Conservation (phyloP, 164 flowering plant species). For the Umbellularia californica region DNA sequence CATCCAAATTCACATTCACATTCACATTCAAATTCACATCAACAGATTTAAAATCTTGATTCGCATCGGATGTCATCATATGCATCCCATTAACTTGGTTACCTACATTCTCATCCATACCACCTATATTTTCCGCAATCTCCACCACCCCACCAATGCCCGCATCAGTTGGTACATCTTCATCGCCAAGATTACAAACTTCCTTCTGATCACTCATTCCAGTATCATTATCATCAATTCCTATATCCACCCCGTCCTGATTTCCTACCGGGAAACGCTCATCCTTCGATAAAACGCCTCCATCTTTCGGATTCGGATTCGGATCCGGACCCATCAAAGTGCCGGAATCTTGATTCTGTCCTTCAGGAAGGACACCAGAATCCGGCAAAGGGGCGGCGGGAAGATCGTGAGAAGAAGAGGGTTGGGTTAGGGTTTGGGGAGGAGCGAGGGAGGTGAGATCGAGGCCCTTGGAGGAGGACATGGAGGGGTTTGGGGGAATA, state of each 20-base stretch:
- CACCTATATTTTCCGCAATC: background rate
- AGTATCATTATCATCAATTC: no score
- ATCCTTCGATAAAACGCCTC: no score
- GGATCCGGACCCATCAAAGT: background rate
- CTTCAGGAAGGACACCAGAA: background rate
- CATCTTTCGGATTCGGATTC: background rate
- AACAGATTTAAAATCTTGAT: background rate
- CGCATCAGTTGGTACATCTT: background rate
- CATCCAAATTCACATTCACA: background rate
- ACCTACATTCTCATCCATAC: background rate
- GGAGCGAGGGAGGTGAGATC: background rate
- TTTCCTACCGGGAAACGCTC: background rate
- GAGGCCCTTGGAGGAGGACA: background rate
- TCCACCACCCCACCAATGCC: background rate
- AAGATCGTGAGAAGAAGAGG: background rate
- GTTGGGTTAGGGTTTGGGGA: background rate
- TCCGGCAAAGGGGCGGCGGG: background rate
- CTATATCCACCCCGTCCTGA: background rate
- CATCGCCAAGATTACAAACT: background rate
- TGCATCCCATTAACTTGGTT: background rate
- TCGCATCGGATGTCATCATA: background rate
- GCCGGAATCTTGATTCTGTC: background rate
- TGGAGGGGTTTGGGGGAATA: background rate
- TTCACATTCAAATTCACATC: background rate
- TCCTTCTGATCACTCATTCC: no score